Base-by-base conservation (phyloP, 805 yeast species). In the Candida krabiensis region DNA sequence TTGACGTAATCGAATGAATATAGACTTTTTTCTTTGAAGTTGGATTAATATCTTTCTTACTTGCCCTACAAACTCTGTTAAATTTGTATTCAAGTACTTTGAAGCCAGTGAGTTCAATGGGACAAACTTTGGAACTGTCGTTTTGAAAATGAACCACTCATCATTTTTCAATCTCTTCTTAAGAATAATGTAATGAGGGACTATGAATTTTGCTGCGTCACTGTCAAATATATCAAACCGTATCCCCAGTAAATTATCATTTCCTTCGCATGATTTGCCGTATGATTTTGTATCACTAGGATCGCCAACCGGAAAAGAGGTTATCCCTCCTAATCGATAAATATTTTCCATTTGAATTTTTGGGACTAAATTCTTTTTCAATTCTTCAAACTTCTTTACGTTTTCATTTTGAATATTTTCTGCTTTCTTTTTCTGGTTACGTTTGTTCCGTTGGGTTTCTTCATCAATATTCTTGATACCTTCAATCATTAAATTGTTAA, bases 101-200 rank as follows among this genome's bases (percentile, higher is more conserved):
- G 23, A 9, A 2, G 61, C 56, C 3, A 60, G 25, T 5, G 50
- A 27, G 11, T 47, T 37, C 18, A 59, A 29, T 5, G 63, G 61
- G 13, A 64, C 40, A 37, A 53, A 63, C 16, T 47, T 53, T 1
- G 69, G 68, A 3, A 63, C 25, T 6, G 69, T 64, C 9, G 66
- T 59, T 35, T 61, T 63, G 46, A 58, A 63, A 2, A 63, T 26
- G 16, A 32, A 39, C 67, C 67, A 63, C 14, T 50, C 47, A 14
- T 50, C 46, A 33, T 50, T 60, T 30, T 59, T 60, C 8, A 37
- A 37, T 2, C 35, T 33, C 30, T 41, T 52, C 15, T 51, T 47
- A 29, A 77, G 55, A 3, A 77, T 75, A 12, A 71, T 63, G 50
- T 77, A 77, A 47, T 75, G 79, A 2, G 80, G 77, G 1, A 55